These are phyloP conservation scores for Moesziomyces globuligerus DNA, from an alignment of 1,284 basidiomycete species.

Conservation along the genomic window DNA sequence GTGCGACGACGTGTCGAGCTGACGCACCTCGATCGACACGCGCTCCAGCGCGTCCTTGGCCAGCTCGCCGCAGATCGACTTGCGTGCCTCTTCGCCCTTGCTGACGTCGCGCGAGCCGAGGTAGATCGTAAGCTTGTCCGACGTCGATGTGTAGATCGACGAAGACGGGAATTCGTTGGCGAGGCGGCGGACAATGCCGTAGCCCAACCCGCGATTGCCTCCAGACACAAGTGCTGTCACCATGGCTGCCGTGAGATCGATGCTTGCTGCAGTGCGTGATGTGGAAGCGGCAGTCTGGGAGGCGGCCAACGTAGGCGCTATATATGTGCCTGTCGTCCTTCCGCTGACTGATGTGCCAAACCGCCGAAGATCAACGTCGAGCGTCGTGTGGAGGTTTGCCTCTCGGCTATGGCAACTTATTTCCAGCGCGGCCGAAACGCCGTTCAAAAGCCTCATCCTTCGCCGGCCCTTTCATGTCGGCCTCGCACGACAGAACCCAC, in stretches of 20 bases:
- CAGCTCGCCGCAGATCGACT: constrained; percentile 47
- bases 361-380: not conserved
- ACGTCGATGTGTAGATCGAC: constrained; percentile 16
- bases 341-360: not conserved
- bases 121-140: constrained; percentile 59
- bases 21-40: constrained; percentile 41
- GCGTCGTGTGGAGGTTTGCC: not conserved
- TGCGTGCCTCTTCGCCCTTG: constrained; percentile 56
- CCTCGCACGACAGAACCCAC: too few relatives aligned
- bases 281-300: not conserved
- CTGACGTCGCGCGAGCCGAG: constrained; percentile 52
- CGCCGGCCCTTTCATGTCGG: too few relatives aligned
- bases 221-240: constrained; percentile 50
- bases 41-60: constrained; percentile 20
- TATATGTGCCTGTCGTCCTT: not conserved
- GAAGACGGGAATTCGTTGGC: constrained; percentile 53
- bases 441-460: too few relatives aligned
- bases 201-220: constrained; percentile 45
- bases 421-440: too few relatives aligned
- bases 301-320: not conserved
- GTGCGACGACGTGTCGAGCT: constrained; percentile 37
- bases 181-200: constrained; percentile 56
- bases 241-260: constrained; percentile 11
- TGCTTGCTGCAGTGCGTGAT: not conserved
- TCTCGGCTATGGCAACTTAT: not conserved